Evolutionary conservation across 2,329 filamentous ascomycete genomes (phyloP).

Genomic region (Ilyonectria destructans): DNA sequence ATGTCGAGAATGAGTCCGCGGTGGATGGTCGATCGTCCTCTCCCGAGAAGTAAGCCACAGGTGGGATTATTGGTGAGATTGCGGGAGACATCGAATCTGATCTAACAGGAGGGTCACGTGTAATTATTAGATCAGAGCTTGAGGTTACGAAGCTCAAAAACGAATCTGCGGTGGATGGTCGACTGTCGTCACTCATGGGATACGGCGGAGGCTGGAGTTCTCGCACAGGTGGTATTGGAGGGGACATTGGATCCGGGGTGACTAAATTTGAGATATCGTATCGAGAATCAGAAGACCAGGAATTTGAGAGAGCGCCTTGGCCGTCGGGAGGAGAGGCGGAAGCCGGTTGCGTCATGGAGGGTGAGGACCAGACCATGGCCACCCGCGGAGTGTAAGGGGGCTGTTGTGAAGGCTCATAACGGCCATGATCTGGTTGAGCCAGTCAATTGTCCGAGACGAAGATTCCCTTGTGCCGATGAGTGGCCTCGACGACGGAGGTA

Average conservation of each 20-base stretch:
- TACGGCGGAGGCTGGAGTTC: conserved; percentile 19
- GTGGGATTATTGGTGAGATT: conserved; percentile 14
- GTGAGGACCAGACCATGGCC: conserved; percentile 59
- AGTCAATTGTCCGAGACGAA: conserved; percentile 76
- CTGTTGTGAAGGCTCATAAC: conserved; percentile 36
- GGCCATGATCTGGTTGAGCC: conserved; percentile 50
- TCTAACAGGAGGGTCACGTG: conserved; percentile 16
- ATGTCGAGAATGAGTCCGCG: conserved; percentile 43
- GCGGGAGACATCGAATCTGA: conserved; percentile 29
- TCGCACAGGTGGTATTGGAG: conserved; percentile 18
- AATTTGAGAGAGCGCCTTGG: conserved; percentile 13
- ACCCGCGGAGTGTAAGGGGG: conserved; percentile 51
- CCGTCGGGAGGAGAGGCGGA: conserved; percentile 10
- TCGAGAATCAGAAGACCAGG: conserved; percentile 14
- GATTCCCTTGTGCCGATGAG: conserved; percentile 85
- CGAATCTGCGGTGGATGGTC: conserved; percentile 39
- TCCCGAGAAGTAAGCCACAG: conserved; percentile 13
- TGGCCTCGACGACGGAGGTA: conserved; percentile 87
- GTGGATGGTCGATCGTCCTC: conserved; percentile 35
- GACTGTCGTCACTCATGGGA: conserved; percentile 27
- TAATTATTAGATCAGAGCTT: conserved; percentile 38
- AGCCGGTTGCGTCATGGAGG: conserved; percentile 26
- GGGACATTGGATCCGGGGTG: conserved; percentile 23
- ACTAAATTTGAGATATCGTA: conserved; percentile 31
- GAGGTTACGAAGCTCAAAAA: conserved; percentile 46